Evolutionary conservation across 805 yeast genomes (phyloP).

Genomic region (Candida fluviatilis): DNA sequence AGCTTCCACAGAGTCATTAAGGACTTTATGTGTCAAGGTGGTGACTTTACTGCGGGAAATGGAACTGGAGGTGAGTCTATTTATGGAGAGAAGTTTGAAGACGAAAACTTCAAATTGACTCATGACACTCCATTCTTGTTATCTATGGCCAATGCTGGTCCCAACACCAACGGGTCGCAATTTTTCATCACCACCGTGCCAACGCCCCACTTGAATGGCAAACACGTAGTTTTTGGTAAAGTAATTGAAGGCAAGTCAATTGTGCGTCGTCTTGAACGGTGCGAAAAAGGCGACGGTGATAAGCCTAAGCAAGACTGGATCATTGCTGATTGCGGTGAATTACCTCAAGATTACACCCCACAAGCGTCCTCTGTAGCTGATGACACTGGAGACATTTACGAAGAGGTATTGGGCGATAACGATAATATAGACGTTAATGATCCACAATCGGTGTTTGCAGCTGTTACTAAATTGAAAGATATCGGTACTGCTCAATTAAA

Average conservation of each 20-base stretch:
- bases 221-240: slow-evolving; percentile 95
- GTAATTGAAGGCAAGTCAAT: slow-evolving; percentile 77
- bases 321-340: slow-evolving; percentile 74
- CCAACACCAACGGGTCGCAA: slow-evolving; percentile 94
- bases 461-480: slow-evolving; percentile 61
- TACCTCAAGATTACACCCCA: slow-evolving; percentile 57
- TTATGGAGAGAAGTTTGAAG: slow-evolving; percentile 64
- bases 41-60: slow-evolving; percentile 55
- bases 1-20: slow-evolving; percentile 89
- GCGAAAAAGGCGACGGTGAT: slow-evolving; percentile 62
- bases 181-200: slow-evolving; percentile 90
- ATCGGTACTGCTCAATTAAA: slow-evolving; percentile 78
- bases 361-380: slow-evolving; percentile 44
- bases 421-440: slow-evolving; percentile 53
- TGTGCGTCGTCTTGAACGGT: slow-evolving; percentile 73
- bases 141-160: slow-evolving; percentile 97
- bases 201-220: slow-evolving; percentile 92
- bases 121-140: slow-evolving; percentile 85
- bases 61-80: slow-evolving; percentile 44
- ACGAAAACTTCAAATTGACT: slow-evolving; percentile 72
- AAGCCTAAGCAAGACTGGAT: slow-evolving; percentile 68
- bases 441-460: slow-evolving; percentile 65
- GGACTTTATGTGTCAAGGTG: slow-evolving; percentile 91
- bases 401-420: slow-evolving; percentile 73
- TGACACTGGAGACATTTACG: slow-evolving; percentile 84